These are phyloP conservation scores for Dissophora globulifera DNA, from an alignment of 192 early-diverging fungal genomes.

Conservation along the genomic window DNA sequence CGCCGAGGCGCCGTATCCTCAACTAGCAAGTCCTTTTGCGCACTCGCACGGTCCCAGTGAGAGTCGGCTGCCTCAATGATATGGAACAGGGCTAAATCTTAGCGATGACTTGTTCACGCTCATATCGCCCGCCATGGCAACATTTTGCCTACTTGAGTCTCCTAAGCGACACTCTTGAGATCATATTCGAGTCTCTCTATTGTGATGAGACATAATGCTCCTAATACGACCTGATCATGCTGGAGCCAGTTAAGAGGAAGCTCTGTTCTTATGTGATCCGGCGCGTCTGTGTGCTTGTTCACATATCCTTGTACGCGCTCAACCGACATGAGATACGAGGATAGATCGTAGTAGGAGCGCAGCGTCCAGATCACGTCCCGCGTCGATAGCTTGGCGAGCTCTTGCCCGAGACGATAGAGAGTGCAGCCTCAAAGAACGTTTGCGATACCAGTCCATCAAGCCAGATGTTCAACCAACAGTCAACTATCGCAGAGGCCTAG, in stretches of 20 bases:
- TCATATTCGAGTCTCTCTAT: conserved; percentile 58
- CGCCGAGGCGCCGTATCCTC: background rate
- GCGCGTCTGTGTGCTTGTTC: conserved; percentile 44
- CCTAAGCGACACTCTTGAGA: conserved; percentile 65
- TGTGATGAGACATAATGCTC: conserved; percentile 43
- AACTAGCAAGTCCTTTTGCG: conserved; percentile 4
- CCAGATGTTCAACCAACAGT: no score
- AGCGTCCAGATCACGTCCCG: conserved; percentile 81
- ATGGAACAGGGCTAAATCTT: conserved; percentile 56
- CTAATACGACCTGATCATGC: conserved; percentile 38
- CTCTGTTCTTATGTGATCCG: background rate
- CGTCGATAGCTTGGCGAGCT: no score
- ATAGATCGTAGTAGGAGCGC: conserved; percentile 73
- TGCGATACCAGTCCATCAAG: no score
- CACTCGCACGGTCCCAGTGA: conserved; percentile 25
- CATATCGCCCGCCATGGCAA: conserved; percentile 56
- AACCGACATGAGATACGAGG: conserved; percentile 81
- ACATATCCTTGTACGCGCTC: conserved; percentile 65
- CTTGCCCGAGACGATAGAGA: no score
- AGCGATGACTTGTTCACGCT: conserved; percentile 62
- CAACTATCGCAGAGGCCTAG: no score
- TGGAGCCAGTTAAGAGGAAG: conserved; percentile 44
- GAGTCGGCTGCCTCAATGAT: conserved; percentile 53
- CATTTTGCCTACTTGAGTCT: conserved; percentile 29
- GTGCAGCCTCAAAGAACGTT: no score